Evolutionary conservation across 495 filamentous ascomycete genomes (phyloP).

Genomic region (Saxophila tyrrhenica): DNA sequence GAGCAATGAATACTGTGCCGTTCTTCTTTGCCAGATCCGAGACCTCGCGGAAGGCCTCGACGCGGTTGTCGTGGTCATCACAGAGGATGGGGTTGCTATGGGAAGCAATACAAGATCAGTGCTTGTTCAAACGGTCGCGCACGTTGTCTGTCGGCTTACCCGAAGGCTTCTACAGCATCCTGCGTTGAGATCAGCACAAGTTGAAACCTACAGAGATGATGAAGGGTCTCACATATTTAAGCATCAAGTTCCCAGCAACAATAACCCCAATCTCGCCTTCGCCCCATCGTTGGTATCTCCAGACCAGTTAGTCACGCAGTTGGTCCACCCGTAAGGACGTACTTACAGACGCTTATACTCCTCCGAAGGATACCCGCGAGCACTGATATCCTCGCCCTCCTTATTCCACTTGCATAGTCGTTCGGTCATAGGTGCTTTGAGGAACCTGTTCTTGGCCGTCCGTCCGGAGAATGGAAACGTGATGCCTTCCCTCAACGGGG

Average conservation of each 20-base stretch:
- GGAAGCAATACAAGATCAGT: background rate
- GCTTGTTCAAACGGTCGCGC: background rate
- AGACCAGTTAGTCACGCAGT: too few relatives aligned
- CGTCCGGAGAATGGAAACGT: conserved; percentile 21
- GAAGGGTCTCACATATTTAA: background rate
- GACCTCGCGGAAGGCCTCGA: conserved; percentile 11
- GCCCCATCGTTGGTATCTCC: conserved; percentile 19
- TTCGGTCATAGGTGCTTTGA: conserved; percentile 21
- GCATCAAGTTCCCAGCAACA: conserved; percentile 20
- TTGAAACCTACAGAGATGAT: background rate
- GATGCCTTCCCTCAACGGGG: conserved; percentile 9
- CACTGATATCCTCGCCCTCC: conserved; percentile 13
- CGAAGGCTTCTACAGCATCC: conserved; percentile 18
- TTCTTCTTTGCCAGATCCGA: conserved; percentile 10
- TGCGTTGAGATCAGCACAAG: background rate
- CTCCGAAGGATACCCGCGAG: conserved; percentile 17
- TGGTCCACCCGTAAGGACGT: too few relatives aligned
- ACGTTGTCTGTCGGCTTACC: background rate
- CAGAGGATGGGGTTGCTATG: background rate
- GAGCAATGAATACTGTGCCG: conserved; percentile 18
- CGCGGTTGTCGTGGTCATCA: conserved; percentile 19
- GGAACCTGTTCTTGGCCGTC: conserved; percentile 18
- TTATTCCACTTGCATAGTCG: conserved; percentile 18
- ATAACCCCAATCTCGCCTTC: conserved; percentile 22
- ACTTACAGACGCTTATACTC: conserved; percentile 14